Evolutionary conservation across 768 basidiomycete genomes (phyloP).

Genomic region (Leucosporidium creatinivorum): DNA sequence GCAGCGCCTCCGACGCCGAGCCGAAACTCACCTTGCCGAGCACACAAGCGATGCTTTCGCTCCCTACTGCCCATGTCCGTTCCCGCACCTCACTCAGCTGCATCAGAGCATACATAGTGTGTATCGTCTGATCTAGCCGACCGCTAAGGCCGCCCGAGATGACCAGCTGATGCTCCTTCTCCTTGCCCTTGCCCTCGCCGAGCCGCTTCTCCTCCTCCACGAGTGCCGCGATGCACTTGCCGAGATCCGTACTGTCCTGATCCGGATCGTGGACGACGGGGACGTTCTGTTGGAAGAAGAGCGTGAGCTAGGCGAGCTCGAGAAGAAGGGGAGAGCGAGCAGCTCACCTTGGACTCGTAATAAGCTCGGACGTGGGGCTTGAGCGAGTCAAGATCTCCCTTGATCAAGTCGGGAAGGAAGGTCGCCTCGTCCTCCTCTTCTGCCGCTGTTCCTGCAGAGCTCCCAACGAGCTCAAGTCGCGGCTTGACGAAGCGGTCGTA

Average conservation of each 20-base stretch:
- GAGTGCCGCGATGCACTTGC: constrained; percentile 74
- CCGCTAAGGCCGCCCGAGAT: constrained; percentile 84
- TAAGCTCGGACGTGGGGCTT: constrained; percentile 63
- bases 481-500: constrained; percentile 50
- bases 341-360: constrained; percentile 56
- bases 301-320: neutral
- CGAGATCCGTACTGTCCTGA: constrained; percentile 85
- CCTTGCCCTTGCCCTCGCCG: constrained; percentile 20
- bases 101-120: constrained; percentile 75
- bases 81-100: constrained; percentile 59
- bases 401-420: constrained; percentile 75
- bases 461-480: neutral
- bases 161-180: constrained; percentile 53
- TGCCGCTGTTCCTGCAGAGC: neutral
- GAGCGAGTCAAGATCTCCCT: constrained; percentile 89
- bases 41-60: constrained; percentile 86
- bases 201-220: constrained; percentile 52
- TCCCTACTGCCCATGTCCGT: constrained; percentile 69
- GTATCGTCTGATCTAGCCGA: constrained; percentile 87
- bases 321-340: neutral
- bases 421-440: constrained; percentile 42
- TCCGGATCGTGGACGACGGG: constrained; percentile 58
- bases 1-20: neutral
- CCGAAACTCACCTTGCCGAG: constrained; percentile 56
- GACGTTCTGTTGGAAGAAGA: constrained; percentile 52